Conservation (phyloP, 23 red algal species). For the Gracilaria caudata region DNA sequence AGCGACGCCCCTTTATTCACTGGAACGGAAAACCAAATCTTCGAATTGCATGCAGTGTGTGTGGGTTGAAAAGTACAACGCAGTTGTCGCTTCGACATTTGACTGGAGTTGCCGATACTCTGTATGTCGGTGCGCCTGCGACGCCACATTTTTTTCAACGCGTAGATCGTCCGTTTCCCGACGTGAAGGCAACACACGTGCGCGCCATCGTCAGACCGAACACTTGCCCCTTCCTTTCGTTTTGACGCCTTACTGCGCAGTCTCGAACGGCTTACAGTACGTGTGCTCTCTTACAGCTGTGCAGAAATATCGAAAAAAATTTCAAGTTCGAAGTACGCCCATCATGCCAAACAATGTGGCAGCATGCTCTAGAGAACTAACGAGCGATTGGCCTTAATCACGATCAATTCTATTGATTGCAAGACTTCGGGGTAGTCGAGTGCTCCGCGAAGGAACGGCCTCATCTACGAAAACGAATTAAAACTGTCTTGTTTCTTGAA, state of each 20-base stretch:
- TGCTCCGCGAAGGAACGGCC: not conserved
- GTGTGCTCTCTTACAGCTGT: not conserved
- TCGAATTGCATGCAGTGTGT: conserved; percentile 12
- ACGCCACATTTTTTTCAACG: conserved; percentile 45
- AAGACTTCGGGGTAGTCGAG: not conserved
- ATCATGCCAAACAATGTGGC: not conserved
- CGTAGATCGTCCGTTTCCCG: conserved; percentile 40
- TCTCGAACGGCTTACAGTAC: not conserved
- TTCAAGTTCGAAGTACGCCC: not conserved
- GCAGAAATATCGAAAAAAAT: not conserved
- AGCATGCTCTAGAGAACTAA: not conserved
- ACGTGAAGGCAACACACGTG: conserved; percentile 41
- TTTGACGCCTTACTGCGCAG: conserved; percentile 13
- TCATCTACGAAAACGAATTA: not conserved
- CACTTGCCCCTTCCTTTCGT: conserved; percentile 35
- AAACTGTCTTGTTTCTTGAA: not conserved
- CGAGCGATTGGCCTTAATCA: not conserved
- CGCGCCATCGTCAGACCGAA: conserved; percentile 27
- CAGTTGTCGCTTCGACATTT: conserved; percentile 6
- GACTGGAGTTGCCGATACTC: conserved; percentile 43
- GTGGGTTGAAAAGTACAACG: not conserved
- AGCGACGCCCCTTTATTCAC: not conserved
- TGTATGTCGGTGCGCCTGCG: conserved; percentile 34
- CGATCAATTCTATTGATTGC: not conserved
- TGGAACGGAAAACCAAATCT: not conserved